Evolutionary conservation across 2,329 filamentous ascomycete genomes (phyloP), one percentile per base, ranked within the genome.

Genomic region (Hymenoscyphus linearis): DNA sequence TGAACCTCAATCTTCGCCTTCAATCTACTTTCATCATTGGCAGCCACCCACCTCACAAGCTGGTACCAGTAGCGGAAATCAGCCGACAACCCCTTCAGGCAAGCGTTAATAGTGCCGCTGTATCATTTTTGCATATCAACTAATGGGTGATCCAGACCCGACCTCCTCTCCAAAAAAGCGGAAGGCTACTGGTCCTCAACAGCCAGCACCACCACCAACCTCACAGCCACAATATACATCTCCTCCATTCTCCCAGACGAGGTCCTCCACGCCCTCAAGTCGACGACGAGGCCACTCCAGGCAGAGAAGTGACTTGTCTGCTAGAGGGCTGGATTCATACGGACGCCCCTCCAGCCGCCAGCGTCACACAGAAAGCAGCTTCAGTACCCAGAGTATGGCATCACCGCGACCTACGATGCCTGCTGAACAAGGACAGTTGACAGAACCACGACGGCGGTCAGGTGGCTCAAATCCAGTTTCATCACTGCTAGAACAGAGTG

Each of bases 1-100:
- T 67, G 84, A 87, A 65, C 52, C 66, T 25, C 69, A 71, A 54
- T 82, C 85, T 18, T 90, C 89, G 47, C 86, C 88, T 0, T 89
- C 87, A 25, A 89, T 96, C 55, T 95, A 91, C 74, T 96, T 96
- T 73, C 91, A 96, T 72, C 91, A 96, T 73, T 96, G 92, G 91
- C 89, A 93, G 62, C 92, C 92, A 53, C 92, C 92, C 14, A 83
- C 81, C 25, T 83, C 85, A 65, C 82, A 89, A 74, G 79, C 80
- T 65, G 81, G 82, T 62, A 77, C 66, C 47, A 67, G 80, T 66
- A 77, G 80, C 72, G 80, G 82, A 61, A 85, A 85, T 69, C 86
- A 89, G 72, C 88, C 89, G 63, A 84, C 83, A 70, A 89, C 88
- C 64, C 88, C 90, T 71, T 87, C 89, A 78, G 86, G 88, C 85